A percentile compares a stretch with the other conserved stretches of the same genome.
These are phyloP conservation scores for Colletotrichum higginsianum DNA, from an alignment of 2,329 filamentous ascomycete species.

Conservation along the genomic window DNA sequence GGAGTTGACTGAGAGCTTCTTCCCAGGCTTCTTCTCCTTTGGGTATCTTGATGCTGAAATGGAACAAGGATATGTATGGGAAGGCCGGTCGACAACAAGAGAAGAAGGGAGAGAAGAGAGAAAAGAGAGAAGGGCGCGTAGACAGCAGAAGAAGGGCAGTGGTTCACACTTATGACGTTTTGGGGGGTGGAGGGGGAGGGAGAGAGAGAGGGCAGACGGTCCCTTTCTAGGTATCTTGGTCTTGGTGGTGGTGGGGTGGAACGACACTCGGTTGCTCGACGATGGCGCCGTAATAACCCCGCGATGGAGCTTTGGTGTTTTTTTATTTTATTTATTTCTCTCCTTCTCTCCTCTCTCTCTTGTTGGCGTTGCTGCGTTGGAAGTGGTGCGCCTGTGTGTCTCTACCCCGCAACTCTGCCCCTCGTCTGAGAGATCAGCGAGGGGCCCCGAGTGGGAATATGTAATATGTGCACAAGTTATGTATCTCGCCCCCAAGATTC, in stretches of 20 bases:
- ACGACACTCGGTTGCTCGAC: slow-evolving; percentile 21
- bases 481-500: not conserved
- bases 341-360: too few relatives aligned
- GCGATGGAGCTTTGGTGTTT: slow-evolving; percentile 42
- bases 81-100: not conserved
- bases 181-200: slow-evolving; percentile 4
- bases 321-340: not conserved
- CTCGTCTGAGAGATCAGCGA: slow-evolving; percentile 26
- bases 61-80: not conserved
- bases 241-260: slow-evolving; percentile 29
- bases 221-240: not conserved
- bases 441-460: too few relatives aligned
- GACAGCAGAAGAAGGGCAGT: not conserved
- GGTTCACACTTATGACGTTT: slow-evolving; percentile 34
- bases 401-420: slow-evolving; percentile 43
- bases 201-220: too few relatives aligned
- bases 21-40: not conserved
- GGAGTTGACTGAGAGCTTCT: too few relatives aligned
- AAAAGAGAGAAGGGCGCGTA: not conserved
- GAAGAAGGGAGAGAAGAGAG: not conserved
- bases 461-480: too few relatives aligned
- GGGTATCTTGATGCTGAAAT: slow-evolving; percentile 4
- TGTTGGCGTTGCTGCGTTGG: slow-evolving; percentile 12
- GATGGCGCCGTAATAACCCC: slow-evolving; percentile 31
- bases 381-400: slow-evolving; percentile 10